Base-by-base conservation (phyloP, 2,329 filamentous ascomycete genomes). In the Pseudocercospora vitis region DNA sequence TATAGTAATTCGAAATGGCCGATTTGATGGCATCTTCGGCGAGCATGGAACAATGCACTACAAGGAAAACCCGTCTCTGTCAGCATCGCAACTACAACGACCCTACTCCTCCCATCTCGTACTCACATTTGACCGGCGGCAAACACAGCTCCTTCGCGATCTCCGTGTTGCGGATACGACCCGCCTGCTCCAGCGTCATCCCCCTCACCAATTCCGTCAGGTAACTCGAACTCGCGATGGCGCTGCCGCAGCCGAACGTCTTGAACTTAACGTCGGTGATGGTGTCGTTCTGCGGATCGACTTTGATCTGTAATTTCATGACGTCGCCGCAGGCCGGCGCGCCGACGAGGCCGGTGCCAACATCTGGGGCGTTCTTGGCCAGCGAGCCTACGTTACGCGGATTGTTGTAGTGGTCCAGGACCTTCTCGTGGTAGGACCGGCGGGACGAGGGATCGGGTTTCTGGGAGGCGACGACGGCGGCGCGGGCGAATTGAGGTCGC, bases 191-290 rank as follows among this genome's bases (percentile, higher is more conserved):
- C 62, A 99, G 76, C 11, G 87, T 95, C 92, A 97, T 99, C 57
- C 94, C 94, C 60, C 90, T 84, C 59, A 99, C 91, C 56, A 99
- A 79, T 75, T 96, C 91, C 7, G 94, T 99, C 66, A 99, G 76
- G 72, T 99, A 99, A 69, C 88, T 94, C 55, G 88, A 95, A 60
- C 88, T 92, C 37, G 94, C 94, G 74, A 99, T 99, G 61, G 94
- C 94, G 24, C 86, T 91, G 51, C 91, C 91, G 72, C 91, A 96
- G 48, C 91, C 91, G 70, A 96, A 96, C 0, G 91, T 96, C 85
- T 96, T 96, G 83, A 96, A 96, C 76, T 95, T 94, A 71, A 95
- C 91, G 66, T 96, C 92, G 65, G 85, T 86, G 71, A 96, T 96
- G 64, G 85, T 92, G 72, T 94, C 89, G 67, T 85, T 89, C 65